Base-by-base conservation (phyloP, 139 green algal genomes). In the Zygnema circumcarinatum region DNA sequence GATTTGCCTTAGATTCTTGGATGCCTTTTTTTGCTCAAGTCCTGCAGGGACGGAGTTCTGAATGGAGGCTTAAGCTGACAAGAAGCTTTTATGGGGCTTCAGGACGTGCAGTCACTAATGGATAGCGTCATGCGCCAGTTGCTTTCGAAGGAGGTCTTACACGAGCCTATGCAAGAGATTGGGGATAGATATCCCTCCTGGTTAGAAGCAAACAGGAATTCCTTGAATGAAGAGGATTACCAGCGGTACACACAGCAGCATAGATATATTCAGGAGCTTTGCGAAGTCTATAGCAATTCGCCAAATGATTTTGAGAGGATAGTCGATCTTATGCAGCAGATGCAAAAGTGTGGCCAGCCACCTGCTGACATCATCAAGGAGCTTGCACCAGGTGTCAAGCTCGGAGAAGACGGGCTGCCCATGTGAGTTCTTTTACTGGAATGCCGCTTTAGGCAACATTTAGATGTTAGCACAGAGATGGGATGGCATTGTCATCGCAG, bases 121-220 rank as follows among this genome's bases (percentile, higher is more conserved):
- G 90, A 93, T 42, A 83, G 16, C 2, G 83, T 93, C 79, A 92
- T 93, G 88, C 76, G 73, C 42, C 90, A 93, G 73, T 85, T 93
- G 38, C 83, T 93, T 68, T 92, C 88, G 32, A 92, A 93, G 76
- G 90, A 93, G 33, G 82, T 93, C 38, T 67, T 93, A 53, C 81
- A 92, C 75, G 90, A 87, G 81, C 90, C 90, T 21, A 90, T 93
- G 90, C 39, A 33, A 42, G 90, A 93, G 78, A 92, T 93, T 41
- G 67, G 47, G 31, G 82, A 52, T 36, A 69, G 79, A 72, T 93
- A 93, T 67, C 90, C 90, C 11, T 68, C 78, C 31, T 93, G 90
- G 90, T 69, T 93, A 31, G 54, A 87, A 42, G 62, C 67, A 32
- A 92, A 92, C 79, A 32, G 31, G n/a, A 78, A 31, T 31, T 79